Percentiles rank a stretch among this genome's conserved stretches.
These are phyloP conservation scores for Cyclotella baltica DNA, from an alignment of 108 stramenopile species.

Conservation along the genomic window DNA sequence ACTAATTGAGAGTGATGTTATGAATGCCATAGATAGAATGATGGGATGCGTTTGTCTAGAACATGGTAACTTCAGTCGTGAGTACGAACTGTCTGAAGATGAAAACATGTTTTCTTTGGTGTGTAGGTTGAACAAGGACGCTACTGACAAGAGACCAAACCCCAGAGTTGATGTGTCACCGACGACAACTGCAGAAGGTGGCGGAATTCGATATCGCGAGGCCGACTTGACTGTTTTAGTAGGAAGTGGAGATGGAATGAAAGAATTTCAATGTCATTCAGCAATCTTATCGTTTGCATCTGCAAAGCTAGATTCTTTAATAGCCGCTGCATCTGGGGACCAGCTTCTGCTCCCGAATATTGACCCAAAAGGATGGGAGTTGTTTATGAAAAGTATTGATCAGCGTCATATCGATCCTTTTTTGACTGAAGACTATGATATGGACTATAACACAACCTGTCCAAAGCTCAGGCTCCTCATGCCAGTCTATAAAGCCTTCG, in stretches of 20 bases:
- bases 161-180: background rate
- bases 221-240: background rate
- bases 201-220: background rate
- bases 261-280: background rate
- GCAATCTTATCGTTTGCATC: background rate
- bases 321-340: background rate
- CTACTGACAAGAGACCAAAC: background rate
- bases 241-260: background rate
- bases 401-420: background rate
- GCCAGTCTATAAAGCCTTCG: too few relatives aligned
- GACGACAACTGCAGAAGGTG: background rate
- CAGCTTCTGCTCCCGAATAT: background rate
- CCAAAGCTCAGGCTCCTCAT: too few relatives aligned
- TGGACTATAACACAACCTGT: background rate
- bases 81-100: background rate
- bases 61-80: too few relatives aligned
- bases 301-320: background rate
- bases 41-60: too few relatives aligned
- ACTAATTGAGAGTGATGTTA: too few relatives aligned
- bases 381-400: background rate
- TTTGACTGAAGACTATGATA: too few relatives aligned
- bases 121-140: background rate
- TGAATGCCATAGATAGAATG: too few relatives aligned
- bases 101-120: background rate
- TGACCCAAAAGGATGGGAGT: background rate